Conservation (phyloP, 805 yeast species). For the Candida railenensis region DNA sequence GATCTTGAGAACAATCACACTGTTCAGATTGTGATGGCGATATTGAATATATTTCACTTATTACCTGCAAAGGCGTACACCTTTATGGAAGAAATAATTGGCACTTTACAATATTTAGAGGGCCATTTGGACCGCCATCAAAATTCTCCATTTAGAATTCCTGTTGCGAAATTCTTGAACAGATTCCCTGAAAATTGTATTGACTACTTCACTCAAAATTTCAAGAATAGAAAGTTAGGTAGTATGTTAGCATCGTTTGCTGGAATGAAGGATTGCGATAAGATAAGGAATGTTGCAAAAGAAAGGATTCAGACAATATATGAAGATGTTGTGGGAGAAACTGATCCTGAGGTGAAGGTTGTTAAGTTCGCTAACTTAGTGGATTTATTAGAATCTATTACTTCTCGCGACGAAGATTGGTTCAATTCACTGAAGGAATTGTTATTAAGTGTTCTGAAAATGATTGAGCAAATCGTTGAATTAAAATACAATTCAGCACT, state of each 20-base stretch:
- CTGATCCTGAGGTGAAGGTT: slow-evolving; percentile 52
- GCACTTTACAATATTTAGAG: slow-evolving; percentile 75
- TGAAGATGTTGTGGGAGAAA: slow-evolving; percentile 47
- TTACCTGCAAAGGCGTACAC: slow-evolving; percentile 91
- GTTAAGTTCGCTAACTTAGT: slow-evolving; percentile 71
- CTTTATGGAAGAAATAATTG: slow-evolving; percentile 83
- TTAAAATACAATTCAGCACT: slow-evolving; percentile 43
- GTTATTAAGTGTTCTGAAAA: slow-evolving; percentile 40
- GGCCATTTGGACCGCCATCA: slow-evolving; percentile 81
- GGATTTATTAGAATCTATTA: slow-evolving; percentile 59
- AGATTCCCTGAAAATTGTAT: slow-evolving; percentile 76
- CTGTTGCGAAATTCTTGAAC: slow-evolving; percentile 82
- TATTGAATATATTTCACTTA: slow-evolving; percentile 85
- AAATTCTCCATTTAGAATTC: slow-evolving; percentile 86
- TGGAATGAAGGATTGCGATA: slow-evolving; percentile 50
- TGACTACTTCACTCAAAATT: slow-evolving; percentile 65
- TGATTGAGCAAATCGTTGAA: slow-evolving; percentile 43
- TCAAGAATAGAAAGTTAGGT: slow-evolving; percentile 63
- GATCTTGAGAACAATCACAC: slow-evolving; percentile 79
- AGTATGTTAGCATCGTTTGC: slow-evolving; percentile 67
- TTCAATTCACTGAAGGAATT: slow-evolving; percentile 48
- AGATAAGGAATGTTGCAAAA: slow-evolving; percentile 57
- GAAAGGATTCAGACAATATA: slow-evolving; percentile 50
- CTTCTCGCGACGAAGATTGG: slow-evolving; percentile 57
- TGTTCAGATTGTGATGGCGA: slow-evolving; percentile 84